Evolutionary conservation across 108 stramenopile species (phyloP).

Genomic region (Skeletonema tropicum): DNA sequence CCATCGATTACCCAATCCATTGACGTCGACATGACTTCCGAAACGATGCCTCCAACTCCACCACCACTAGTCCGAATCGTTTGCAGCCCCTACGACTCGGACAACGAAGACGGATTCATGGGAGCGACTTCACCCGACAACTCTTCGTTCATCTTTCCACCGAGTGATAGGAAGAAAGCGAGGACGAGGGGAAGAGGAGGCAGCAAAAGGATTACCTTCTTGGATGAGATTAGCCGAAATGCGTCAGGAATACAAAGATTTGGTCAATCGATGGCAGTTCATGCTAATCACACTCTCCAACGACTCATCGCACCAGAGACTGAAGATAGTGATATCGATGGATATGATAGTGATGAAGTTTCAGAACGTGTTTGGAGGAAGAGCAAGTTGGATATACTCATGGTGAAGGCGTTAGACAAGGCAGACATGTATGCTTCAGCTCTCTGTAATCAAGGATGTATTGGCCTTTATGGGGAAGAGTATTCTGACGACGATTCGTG

Average conservation of each 20-base stretch:
- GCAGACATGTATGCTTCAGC: neutral
- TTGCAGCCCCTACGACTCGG: constrained; percentile 3
- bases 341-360: neutral
- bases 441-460: neutral
- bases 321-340: neutral
- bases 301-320: neutral
- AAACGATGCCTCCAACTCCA: neutral
- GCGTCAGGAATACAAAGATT: neutral
- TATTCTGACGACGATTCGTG: neutral
- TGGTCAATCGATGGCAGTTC: neutral
- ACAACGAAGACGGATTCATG: neutral
- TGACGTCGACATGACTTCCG: neutral
- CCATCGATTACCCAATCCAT: neutral
- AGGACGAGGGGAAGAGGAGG: neutral
- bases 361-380: neutral
- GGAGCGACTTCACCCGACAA: neutral
- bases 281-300: neutral
- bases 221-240: neutral
- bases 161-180: neutral
- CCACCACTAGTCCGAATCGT: constrained; percentile 5
- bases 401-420: neutral
- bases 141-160: neutral
- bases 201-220: neutral
- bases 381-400: neutral
- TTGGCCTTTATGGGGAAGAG: neutral